Conservation (phyloP, 1,284 basidiomycete genomes). For the Puccinia coronata region DNA sequence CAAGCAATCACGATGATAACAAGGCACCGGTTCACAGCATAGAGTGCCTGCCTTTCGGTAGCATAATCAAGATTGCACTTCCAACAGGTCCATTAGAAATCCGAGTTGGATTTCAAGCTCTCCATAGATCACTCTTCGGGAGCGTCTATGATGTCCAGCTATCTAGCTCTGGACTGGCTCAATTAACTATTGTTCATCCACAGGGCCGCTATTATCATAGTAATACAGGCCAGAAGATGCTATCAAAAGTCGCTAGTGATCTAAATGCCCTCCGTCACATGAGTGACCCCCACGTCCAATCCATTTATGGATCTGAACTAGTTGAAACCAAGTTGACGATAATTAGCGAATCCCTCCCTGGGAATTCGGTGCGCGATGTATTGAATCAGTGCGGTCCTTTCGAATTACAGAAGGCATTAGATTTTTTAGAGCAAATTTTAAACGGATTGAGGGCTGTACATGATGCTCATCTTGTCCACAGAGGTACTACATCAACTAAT, state of each 20-base stretch:
- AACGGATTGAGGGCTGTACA: slow-evolving; percentile 35
- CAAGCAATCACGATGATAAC: not conserved
- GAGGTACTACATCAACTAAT: slow-evolving; percentile 16
- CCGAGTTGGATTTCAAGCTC: slow-evolving; percentile 34
- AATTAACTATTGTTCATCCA: slow-evolving; percentile 25
- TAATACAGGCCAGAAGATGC: slow-evolving; percentile 12
- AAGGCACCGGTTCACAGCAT: not conserved
- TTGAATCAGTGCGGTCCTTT: slow-evolving; percentile 42
- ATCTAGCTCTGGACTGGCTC: slow-evolving; percentile 10
- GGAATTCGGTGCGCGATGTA: slow-evolving; percentile 32
- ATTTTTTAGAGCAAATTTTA: slow-evolving; percentile 34
- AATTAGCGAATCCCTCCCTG: slow-evolving; percentile 32
- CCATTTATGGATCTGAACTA: slow-evolving; percentile 39
- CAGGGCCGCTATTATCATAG: slow-evolving; percentile 40
- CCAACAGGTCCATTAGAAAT: slow-evolving; percentile 16
- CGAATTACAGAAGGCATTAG: slow-evolving; percentile 27
- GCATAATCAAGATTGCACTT: slow-evolving; percentile 5
- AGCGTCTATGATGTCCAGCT: slow-evolving; percentile 31
- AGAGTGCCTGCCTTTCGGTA: slow-evolving; percentile 4
- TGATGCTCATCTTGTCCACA: slow-evolving; percentile 40
- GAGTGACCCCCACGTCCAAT: slow-evolving; percentile 30
- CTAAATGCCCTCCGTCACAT: slow-evolving; percentile 7
- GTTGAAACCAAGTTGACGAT: slow-evolving; percentile 27
- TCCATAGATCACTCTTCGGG: slow-evolving; percentile 7
- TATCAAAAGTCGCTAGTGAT: slow-evolving; percentile 36